A percentile compares a stretch with the other conserved stretches of the same genome.
Evolutionary conservation across 768 basidiomycete species (phyloP).

Genomic region (Boletus vinaceobasis): DNA sequence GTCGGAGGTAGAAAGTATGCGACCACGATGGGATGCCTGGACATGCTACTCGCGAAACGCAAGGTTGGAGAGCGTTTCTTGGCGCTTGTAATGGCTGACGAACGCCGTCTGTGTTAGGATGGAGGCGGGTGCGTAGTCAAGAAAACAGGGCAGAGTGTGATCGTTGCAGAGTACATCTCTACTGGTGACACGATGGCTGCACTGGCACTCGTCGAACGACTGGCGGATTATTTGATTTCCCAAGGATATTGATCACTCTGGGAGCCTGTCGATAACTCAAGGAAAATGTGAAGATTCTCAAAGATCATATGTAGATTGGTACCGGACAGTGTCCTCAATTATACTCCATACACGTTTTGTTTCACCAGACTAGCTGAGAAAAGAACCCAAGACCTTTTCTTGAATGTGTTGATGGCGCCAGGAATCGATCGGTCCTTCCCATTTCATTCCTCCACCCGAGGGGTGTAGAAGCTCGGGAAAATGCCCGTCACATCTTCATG

Average conservation of each 20-base stretch:
- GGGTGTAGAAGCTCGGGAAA: conserved; percentile 52
- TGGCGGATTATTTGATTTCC: conserved; percentile 24
- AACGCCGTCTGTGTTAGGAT: not conserved
- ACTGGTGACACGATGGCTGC: conserved; percentile 5
- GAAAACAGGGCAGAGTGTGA: conserved; percentile 25
- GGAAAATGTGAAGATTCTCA: not conserved
- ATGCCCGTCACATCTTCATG: conserved; percentile 52
- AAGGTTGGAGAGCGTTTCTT: conserved; percentile 5
- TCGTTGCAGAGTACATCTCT: conserved; percentile 22
- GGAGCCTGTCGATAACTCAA: not conserved
- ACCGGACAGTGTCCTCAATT: not conserved
- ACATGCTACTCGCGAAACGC: conserved; percentile 24
- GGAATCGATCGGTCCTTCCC: not conserved
- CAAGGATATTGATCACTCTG: conserved; percentile 17
- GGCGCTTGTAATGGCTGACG: not conserved
- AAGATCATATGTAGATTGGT: conserved; percentile 6
- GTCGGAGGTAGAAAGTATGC: conserved; percentile 21
- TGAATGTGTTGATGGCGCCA: not conserved
- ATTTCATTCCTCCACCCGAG: conserved; percentile 8
- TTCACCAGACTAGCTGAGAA: not conserved
- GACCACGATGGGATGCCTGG: conserved; percentile 29
- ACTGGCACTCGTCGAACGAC: conserved; percentile 19
- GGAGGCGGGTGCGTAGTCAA: conserved; percentile 25
- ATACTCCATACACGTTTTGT: not conserved
- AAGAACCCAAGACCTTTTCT: not conserved